Base-by-base conservation (phyloP, 495 filamentous ascomycete species). In the Daldinia loculata region DNA sequence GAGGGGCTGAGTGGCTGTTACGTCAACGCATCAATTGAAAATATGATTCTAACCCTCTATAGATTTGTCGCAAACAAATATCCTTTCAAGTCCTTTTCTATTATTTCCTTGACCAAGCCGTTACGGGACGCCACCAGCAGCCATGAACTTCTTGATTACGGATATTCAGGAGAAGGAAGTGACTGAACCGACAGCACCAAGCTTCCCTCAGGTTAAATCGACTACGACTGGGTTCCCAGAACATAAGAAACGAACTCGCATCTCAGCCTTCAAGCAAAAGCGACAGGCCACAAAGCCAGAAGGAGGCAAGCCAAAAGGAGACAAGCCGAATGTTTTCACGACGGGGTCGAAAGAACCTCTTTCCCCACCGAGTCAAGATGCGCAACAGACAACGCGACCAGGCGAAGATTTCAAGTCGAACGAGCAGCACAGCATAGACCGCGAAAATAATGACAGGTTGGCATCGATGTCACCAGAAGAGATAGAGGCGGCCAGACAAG, bases 381-480 rank as follows among this genome's bases (percentile, higher is more conserved):
- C 59, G 12, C 48, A 24, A 50, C 63, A 27, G 27, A 5, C 36
- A 12, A 34, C 58, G 17, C 32, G 52, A 6, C 52, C 62, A 34
- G 62, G 17, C 12, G 45, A 41, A 6, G 68, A 56, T 55, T 48
- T 64, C 17, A 80, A 83, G 48, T 80, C 82, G 58, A 84, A 78
- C n/a, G 91, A 96, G 72, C 88, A 88, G 69, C 78, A 81, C 51
- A 78, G 81, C 1, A 98, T 99, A 71, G 90, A 91, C 74, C 85
- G 91, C 74, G 92, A 98, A 72, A 99, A 98, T 76, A 85, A 82
- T 17, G 86, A 89, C 60, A 85, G 87, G 52, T 74, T 99, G 50
- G 89, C 90, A 8, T 81, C 84, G 11, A 97, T 99, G 95, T 92
- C 93, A 22, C 79, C 87, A 0, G 84, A 88, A 34, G 91, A 97